These are phyloP conservation scores for Sextonia rubra DNA, from an alignment of 164 flowering plant genomes.

Conservation along the genomic window DNA sequence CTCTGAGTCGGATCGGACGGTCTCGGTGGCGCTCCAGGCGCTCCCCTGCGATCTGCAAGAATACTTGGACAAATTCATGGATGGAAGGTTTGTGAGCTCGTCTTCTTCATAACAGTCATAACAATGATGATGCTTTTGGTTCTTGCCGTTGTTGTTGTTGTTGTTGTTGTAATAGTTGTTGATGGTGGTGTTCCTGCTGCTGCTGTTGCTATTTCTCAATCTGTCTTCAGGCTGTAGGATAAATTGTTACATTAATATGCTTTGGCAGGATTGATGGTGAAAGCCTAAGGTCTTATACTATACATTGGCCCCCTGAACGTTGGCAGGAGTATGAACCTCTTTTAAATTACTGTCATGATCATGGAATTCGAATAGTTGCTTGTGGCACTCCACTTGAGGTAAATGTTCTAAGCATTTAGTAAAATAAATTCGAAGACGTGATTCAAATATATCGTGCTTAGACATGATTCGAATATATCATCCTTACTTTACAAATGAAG, in stretches of 20 bases:
- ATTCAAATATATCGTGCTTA: background rate
- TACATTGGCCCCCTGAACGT: slow-evolving; percentile 78
- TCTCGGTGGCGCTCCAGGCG: slow-evolving; percentile 80
- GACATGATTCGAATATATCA: background rate
- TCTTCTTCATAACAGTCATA: too few species aligned
- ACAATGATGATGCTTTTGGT: too few species aligned
- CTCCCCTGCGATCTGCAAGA: slow-evolving; percentile 75
- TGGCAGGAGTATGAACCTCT: slow-evolving; percentile 97
- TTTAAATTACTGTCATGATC: slow-evolving; percentile 73
- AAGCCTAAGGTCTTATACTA: slow-evolving; percentile 49
- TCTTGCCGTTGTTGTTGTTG: too few species aligned
- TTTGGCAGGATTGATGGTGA: slow-evolving; percentile 75
- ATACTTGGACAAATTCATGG: slow-evolving; percentile 66
- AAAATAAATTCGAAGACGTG: background rate
- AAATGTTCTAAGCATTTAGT: slow-evolving; percentile 11
- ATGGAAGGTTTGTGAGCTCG: slow-evolving; percentile 42
- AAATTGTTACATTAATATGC: slow-evolving; percentile 6
- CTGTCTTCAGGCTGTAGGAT: too few species aligned
- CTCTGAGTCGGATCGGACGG: slow-evolving; percentile 44
- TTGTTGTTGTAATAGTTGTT: too few species aligned
- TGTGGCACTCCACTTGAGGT: slow-evolving; percentile 97
- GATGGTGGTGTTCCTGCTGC: too few species aligned
- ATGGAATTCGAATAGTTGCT: slow-evolving; percentile 71
- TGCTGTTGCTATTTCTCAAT: too few species aligned
- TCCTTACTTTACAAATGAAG: background rate